A percentile compares a stretch with the other conserved stretches of the same genome.
Conservation (phyloP, 176 grass and related monocot genomes). For the Triticum turgidum region DNA sequence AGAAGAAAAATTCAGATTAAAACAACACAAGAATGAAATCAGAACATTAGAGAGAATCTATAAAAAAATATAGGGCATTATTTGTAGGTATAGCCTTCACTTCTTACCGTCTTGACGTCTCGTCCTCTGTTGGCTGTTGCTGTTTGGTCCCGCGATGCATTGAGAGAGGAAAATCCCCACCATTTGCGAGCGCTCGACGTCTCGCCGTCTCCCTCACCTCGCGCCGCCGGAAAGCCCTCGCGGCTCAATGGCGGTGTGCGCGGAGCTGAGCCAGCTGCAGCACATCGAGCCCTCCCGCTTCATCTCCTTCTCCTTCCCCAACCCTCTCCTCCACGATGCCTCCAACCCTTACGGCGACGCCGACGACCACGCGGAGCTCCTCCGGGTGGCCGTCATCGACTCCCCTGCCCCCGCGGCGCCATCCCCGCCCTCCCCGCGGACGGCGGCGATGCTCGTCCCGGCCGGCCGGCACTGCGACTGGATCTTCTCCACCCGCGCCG, state of each 20-base stretch:
- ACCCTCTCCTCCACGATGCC: constrained; percentile 42
- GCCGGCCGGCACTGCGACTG: constrained; percentile 66
- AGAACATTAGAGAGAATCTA: too few species aligned
- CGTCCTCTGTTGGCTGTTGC: not conserved
- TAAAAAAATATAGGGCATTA: too few species aligned
- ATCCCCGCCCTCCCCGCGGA: not conserved
- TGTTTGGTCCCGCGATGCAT: not conserved
- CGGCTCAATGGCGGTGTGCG: constrained; percentile 29
- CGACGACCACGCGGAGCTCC: constrained; percentile 22
- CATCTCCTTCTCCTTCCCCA: constrained; percentile 73
- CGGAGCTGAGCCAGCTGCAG: constrained; percentile 43
- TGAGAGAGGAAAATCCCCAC: not conserved
- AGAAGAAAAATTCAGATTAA: too few species aligned
- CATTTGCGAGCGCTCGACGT: not conserved
- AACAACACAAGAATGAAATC: too few species aligned
- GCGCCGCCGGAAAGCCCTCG: constrained; percentile 4
- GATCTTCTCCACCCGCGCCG: constrained; percentile 86
- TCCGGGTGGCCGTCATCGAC: constrained; percentile 73
- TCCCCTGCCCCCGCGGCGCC: constrained; percentile 33
- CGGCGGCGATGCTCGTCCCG: constrained; percentile 67
- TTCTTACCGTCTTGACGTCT: too few species aligned
- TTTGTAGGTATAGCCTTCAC: too few species aligned
- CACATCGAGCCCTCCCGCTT: constrained; percentile 61
- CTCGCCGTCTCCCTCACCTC: not conserved
- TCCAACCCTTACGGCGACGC: constrained; percentile 39